phyloP scores from a whole-genome alignment of 2,329 filamentous ascomycete species.

The Chalaropsis thielavioides region DNA sequence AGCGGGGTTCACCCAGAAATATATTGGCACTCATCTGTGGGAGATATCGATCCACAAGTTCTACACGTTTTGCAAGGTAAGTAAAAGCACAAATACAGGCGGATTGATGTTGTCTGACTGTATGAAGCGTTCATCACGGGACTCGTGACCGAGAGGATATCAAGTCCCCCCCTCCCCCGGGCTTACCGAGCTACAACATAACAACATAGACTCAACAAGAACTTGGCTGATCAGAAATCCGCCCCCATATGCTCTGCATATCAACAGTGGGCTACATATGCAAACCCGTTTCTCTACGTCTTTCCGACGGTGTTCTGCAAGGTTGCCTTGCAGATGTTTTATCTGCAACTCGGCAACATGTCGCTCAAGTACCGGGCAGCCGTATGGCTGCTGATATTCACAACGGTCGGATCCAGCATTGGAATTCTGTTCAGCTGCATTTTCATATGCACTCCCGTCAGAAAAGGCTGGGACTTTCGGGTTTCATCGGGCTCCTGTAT shows the following conservation, averaged over 20 bases:
- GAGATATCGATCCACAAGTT: not conserved
- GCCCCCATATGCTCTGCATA: not conserved
- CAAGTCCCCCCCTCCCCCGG: not conserved
- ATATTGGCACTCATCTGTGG: not conserved
- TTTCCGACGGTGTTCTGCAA: conserved; percentile 7
- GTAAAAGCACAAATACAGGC: not conserved
- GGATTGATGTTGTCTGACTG: too few relatives aligned
- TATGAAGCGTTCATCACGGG: too few relatives aligned
- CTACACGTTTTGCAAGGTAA: not conserved
- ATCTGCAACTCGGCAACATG: not conserved
- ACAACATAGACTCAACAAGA: not conserved
- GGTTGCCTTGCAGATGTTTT: conserved; percentile 1
- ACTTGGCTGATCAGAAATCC: not conserved
- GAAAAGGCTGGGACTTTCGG: not conserved
- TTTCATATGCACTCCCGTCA: not conserved
- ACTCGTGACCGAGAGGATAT: not conserved
- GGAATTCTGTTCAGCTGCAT: not conserved
- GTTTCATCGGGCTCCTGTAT: not conserved
- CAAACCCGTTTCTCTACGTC: not conserved
- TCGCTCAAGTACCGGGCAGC: not conserved
- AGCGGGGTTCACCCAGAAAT: not conserved
- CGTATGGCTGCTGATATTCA: not conserved
- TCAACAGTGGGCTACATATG: not conserved
- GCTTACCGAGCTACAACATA: not conserved
- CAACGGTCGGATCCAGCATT: not conserved